Percentiles rank a stretch among this genome's conserved stretches.
Conservation (phyloP, 345 rosid genomes). For the Acer yangbiense region DNA sequence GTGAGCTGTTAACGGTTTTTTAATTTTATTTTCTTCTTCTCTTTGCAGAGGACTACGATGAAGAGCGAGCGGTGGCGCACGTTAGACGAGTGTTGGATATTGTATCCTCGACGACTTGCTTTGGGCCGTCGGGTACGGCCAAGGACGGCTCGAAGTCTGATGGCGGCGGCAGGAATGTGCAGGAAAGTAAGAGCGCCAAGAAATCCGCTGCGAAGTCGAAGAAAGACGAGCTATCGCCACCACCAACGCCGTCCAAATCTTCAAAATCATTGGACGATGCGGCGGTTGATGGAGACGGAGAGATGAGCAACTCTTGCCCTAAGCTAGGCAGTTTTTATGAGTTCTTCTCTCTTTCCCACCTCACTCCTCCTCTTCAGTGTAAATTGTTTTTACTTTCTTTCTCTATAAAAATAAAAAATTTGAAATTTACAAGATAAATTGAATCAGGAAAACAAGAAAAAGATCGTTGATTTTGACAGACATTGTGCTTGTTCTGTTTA, state of each 20-base stretch:
- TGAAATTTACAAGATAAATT: background rate
- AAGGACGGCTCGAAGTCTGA: constrained; percentile 54
- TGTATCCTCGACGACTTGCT: constrained; percentile 81
- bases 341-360: constrained; percentile 92
- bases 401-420: background rate
- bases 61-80: constrained; percentile 81
- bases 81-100: constrained; percentile 88
- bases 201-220: constrained; percentile 30
- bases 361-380: constrained; percentile 92
- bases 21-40: background rate
- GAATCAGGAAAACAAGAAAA: background rate
- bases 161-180: constrained; percentile 40
- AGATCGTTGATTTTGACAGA: background rate
- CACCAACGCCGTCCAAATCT: constrained; percentile 3
- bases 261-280: constrained; percentile 45
- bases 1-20: background rate
- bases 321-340: constrained; percentile 89
- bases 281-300: constrained; percentile 67
- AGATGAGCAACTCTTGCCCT: constrained; percentile 69
- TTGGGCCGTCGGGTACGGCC: constrained; percentile 55
- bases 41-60: constrained; percentile 76
- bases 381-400: constrained; percentile 28
- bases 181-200: constrained; percentile 35
- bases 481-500: constrained; percentile 1
- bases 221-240: constrained; percentile 4